Evolutionary conservation across 352 stramenopile species (phyloP).

Genomic region (Phytopythium montanum): DNA sequence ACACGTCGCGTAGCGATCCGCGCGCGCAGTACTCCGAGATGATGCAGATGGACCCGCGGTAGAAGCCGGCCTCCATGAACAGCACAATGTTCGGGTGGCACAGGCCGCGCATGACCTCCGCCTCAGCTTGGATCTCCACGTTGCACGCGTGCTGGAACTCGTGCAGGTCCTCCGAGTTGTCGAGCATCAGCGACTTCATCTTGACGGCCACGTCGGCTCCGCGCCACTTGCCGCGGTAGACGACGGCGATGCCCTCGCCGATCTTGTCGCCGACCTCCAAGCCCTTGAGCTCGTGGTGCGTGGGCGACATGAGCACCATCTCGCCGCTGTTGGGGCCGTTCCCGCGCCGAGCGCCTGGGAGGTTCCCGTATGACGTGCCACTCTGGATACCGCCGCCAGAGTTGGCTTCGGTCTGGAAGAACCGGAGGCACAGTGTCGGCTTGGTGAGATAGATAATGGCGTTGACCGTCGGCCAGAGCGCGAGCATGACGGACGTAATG

Average conservation of each 20-base stretch:
- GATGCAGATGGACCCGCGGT: slow-evolving; percentile 89
- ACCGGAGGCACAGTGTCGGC: slow-evolving; percentile 48
- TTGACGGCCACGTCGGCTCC: slow-evolving; percentile 96
- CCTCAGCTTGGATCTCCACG: slow-evolving; percentile 80
- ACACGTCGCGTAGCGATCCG: slow-evolving; percentile 93
- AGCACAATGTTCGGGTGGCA: slow-evolving; percentile 86
- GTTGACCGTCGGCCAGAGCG: slow-evolving; percentile 79
- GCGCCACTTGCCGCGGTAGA: slow-evolving; percentile 95
- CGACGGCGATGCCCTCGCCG: slow-evolving; percentile 81
- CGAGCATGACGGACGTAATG: slow-evolving; percentile 45
- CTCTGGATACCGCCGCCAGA: slow-evolving; percentile 21
- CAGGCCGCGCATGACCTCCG: slow-evolving; percentile 75
- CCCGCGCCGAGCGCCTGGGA: slow-evolving; percentile 3
- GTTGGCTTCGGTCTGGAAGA: slow-evolving; percentile 38
- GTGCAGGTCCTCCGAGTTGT: slow-evolving; percentile 52
- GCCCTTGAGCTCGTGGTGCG: slow-evolving; percentile 69
- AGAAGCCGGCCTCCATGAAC: slow-evolving; percentile 88
- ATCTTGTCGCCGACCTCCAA: slow-evolving; percentile 85
- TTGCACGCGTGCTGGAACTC: slow-evolving; percentile 84
- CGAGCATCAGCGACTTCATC: slow-evolving; percentile 79
- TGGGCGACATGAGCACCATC: slow-evolving; percentile 53
- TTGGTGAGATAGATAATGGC: slow-evolving; percentile 73
- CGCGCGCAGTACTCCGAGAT: slow-evolving; percentile 95
- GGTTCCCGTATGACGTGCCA: slow-evolving; percentile 21
- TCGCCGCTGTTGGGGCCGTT: slow-evolving; percentile 21